These are phyloP conservation scores for Picochlorum sp. DNA, from an alignment of 139 green algal genomes.

Conservation along the genomic window DNA sequence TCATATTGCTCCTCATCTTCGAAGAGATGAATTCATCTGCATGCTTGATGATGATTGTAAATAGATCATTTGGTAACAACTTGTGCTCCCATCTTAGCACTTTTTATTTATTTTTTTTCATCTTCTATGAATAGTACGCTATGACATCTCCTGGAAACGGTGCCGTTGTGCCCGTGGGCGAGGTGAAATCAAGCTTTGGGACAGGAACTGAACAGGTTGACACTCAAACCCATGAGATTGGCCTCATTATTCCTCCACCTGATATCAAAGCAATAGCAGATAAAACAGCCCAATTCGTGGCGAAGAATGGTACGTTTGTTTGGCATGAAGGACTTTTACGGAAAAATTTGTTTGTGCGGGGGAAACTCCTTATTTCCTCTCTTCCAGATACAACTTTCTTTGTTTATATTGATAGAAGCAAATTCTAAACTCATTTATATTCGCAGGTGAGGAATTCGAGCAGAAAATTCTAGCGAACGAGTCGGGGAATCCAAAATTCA, in stretches of 20 bases:
- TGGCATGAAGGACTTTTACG: neutral
- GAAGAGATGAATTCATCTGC: neutral
- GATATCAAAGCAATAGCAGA: slow-evolving; percentile 96
- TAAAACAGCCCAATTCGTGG: slow-evolving; percentile 97
- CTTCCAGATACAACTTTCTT: neutral
- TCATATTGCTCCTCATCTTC: neutral
- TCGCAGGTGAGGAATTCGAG: slow-evolving; percentile 84
- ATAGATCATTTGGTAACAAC: no score
- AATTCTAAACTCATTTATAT: slow-evolving; percentile 6
- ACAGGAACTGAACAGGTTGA: slow-evolving; percentile 25
- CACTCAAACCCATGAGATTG: slow-evolving; percentile 86
- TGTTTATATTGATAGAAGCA: neutral
- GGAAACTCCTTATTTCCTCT: no score
- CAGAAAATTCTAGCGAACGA: slow-evolving; percentile 84
- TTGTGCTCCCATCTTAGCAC: neutral
- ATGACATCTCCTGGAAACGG: slow-evolving; percentile 18
- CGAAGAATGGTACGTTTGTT: slow-evolving; percentile 71
- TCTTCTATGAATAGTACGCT: neutral
- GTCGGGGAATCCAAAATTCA: slow-evolving; percentile 95
- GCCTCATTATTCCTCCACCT: slow-evolving; percentile 86
- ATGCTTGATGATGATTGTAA: neutral
- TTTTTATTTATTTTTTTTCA: neutral
- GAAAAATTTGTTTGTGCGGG: neutral
- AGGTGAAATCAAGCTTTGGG: slow-evolving; percentile 32
- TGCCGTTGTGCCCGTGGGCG: slow-evolving; percentile 56